Conservation (phyloP, 352 stramenopile species). For the Phytophthora europaea region DNA sequence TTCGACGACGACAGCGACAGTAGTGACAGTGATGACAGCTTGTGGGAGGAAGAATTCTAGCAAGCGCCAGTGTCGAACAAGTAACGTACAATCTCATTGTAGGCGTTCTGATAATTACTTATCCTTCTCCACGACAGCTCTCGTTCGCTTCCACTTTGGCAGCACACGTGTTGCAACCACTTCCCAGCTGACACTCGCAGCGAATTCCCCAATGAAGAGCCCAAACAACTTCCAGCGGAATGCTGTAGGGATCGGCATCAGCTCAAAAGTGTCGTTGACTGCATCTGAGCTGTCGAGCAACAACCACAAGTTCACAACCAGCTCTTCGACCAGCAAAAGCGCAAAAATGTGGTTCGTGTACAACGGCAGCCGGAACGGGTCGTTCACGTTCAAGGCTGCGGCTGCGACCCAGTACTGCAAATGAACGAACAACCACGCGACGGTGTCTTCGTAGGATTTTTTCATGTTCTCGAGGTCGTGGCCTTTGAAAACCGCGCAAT, state of each 20-base stretch:
- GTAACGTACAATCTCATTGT: conserved; percentile 7
- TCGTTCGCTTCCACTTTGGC: conserved; percentile 22
- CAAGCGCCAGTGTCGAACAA: background rate
- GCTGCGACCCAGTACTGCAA: conserved; percentile 55
- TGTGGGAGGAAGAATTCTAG: conserved; percentile 42
- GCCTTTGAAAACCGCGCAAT: conserved; percentile 39
- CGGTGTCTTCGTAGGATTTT: conserved; percentile 49
- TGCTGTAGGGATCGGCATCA: conserved; percentile 36
- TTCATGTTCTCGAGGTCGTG: conserved; percentile 36
- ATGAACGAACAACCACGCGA: conserved; percentile 63
- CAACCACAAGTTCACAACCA: conserved; percentile 46
- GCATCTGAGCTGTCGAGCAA: conserved; percentile 39
- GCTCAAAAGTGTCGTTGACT: conserved; percentile 45
- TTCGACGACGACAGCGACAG: conserved; percentile 24
- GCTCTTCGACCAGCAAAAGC: conserved; percentile 25
- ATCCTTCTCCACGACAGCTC: background rate
- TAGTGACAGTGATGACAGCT: conserved; percentile 28
- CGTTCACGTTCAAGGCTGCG: conserved; percentile 57
- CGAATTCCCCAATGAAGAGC: conserved; percentile 44
- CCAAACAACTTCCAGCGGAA: conserved; percentile 50
- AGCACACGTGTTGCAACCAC: conserved; percentile 44
- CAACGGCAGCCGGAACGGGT: conserved; percentile 55
- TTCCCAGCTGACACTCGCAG: conserved; percentile 33
- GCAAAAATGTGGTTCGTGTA: conserved; percentile 53
- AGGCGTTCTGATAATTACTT: background rate